Percentiles rank a stretch among this genome's conserved stretches.
phyloP scores from a whole-genome alignment of 768 basidiomycete genomes.

The Cystofilobasidium ferigula region DNA sequence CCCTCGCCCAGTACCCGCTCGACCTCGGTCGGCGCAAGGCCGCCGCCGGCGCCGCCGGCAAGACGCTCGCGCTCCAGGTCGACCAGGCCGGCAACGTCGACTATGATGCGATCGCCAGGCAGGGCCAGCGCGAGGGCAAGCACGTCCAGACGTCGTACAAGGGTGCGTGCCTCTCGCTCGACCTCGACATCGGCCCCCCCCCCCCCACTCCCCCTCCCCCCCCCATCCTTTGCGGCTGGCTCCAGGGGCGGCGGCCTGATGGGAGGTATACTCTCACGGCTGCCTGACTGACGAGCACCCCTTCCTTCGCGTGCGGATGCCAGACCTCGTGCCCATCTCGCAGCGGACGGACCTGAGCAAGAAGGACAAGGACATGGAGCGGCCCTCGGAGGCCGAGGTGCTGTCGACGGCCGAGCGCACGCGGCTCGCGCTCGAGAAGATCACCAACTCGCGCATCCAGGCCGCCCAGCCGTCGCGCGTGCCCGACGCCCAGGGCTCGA shows the following conservation, averaged over 20 bases:
- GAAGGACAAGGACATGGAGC: conserved; percentile 62
- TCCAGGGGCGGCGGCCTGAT: no score
- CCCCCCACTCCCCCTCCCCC: background rate
- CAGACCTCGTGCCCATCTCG: conserved; percentile 78
- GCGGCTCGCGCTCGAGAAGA: conserved; percentile 77
- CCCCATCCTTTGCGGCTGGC: no score
- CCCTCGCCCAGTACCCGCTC: conserved; percentile 91
- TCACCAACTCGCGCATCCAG: conserved; percentile 92
- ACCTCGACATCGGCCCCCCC: no score
- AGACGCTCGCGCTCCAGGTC: conserved; percentile 91
- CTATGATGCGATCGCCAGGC: conserved; percentile 92
- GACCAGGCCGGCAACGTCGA: conserved; percentile 92
- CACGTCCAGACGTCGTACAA: conserved; percentile 91
- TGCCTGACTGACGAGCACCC: background rate
- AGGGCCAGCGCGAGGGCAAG: conserved; percentile 80
- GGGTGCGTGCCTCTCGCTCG: conserved; percentile 30
- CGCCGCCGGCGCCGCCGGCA: conserved; percentile 74
- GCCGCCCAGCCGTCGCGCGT: conserved; percentile 83
- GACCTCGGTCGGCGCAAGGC: conserved; percentile 94
- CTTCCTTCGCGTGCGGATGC: background rate
- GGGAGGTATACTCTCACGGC: no score
- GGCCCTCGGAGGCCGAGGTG: conserved; percentile 87
- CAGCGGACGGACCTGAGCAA: conserved; percentile 81
- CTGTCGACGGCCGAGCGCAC: conserved; percentile 85
- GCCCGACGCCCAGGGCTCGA: conserved; percentile 68